Base-by-base conservation (phyloP, 2,329 filamentous ascomycete genomes). In the Ceratocystis eucalypticola region DNA sequence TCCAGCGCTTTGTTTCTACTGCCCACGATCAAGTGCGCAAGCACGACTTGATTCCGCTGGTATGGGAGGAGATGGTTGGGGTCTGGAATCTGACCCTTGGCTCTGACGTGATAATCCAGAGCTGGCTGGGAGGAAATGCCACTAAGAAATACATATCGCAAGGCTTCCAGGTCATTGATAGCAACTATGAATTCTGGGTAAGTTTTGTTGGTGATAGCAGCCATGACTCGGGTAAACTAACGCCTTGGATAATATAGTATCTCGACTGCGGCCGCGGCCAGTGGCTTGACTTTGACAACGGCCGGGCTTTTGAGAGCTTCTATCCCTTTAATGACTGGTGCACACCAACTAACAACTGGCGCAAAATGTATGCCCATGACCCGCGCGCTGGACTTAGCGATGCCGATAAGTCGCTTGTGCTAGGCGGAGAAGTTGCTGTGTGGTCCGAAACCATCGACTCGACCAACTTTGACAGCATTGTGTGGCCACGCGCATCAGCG, bases 31-130 rank as follows among this genome's bases (percentile, higher is more conserved):
- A 85, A 59, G 79, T 94, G 50, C 78, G 84, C 59, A 76, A 80
- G 55, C 79, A 81, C 5, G 87, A 87, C 3, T 76, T 96, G 64
- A 82, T 81, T 4, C 89, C 91, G 0, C 78, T 96, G 25, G 88
- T 92, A 0, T 96, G 91, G 91, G 90, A 96, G 74, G 91, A 96
- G 75, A 91, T 94, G 80, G 78, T 90, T 0, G 78, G 88, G 8
- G 80, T 85, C 28, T 96, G 89, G 87, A 88, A 92, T 72, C 77
- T 94, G 59, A 88, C 82, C 0, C 77, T 96, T 5, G 85, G 84
- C 1, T 74, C 80, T 15, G 85, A 91, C 71, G 85, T 89, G 0
- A 80, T 95, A 12, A 81, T 96, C 4, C 91, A 96, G 76, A 83
- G 86, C 2, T 96, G 91, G 91, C 81, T 86, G 61, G 86, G 84